Evolutionary conservation across 2,329 filamentous ascomycete genomes (phyloP), one percentile per base, ranked within the genome.

Genomic region (Sarocladium oryzae): DNA sequence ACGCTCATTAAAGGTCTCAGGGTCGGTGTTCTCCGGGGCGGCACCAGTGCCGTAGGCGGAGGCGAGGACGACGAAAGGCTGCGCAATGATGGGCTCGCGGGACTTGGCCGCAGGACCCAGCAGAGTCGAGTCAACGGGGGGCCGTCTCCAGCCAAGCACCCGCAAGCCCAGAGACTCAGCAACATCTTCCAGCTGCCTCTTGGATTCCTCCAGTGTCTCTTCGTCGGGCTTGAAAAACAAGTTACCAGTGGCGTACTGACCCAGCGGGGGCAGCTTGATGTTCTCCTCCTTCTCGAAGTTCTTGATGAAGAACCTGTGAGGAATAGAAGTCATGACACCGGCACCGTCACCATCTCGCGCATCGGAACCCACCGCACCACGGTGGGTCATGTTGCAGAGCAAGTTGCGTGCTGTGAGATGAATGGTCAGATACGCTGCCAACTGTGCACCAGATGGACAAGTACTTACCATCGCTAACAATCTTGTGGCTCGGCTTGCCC

Each of bases 371-470:
- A 97, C 92, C 57, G 93, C 93, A 78, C 93, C 93, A 69, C 93
- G 87, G 78, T 99, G 93, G 78, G 93, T 97, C 93, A 99, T 99
- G 81, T 99, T 97, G 80, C 93, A 99, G 57, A 99, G 84, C 56
- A 99, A 79, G 72, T 91, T 95, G 59, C 89, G 87, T 59, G 91
- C 40, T 43, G 89, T 93, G 57, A 23, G 26, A 21, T 21, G 21
- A 3, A 20, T 33, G 11, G 45, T 38, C 52, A 37, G 40, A 55
- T 8, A 58, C n/a, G 50, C 10, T 16, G n/a, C 16, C 9, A 18
- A 35, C n/a, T n/a, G n/a, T n/a, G n/a, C n/a, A n/a, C n/a, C n/a
- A n/a, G n/a, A n/a, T n/a, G n/a, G n/a, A 93, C 23, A 21, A 4
- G 8, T 43, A 11, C 40, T 43, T 43, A 43, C 40, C 92, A 95